Evolutionary conservation across 2,329 filamentous ascomycete genomes (phyloP), one percentile per base, ranked within the genome.

Genomic region (Pyrenochaeta sp.): DNA sequence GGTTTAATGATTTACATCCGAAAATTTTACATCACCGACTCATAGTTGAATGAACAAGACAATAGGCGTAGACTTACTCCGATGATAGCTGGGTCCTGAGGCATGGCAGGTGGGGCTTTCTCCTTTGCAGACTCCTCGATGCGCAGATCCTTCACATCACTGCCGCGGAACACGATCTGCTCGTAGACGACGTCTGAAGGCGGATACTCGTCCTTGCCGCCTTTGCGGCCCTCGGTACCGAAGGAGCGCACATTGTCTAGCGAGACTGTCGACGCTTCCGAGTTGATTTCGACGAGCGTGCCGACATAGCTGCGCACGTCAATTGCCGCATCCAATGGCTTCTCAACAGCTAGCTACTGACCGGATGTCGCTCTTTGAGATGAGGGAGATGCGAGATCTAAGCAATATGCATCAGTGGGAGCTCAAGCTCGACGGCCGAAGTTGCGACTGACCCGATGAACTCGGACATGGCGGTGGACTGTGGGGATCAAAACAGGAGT

Each of bases 141-240:
- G 69, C 92, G 90, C 69, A 99, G 84, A 77, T 99, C 95, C 80
- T 99, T 99, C 73, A 99, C 95, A 82, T 99, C 95, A 77, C 92
- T 97, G 67, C 95, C 95, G 56, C 94, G 90, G 78, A 99, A 99
- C 62, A 99, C 92, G 72, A 99, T 98, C 81, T 97, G 98, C 75
- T 98, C 95, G 82, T 97, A 99, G 71, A 97, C 85, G 74, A 91
- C 91, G 58, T 95, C 89, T 30, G 91, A 94, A 3, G 92, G 85
- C 32, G 90, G 80, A 53, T 97, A 90, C 78, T 97, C 93, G 61
- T 96, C 90, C 15, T 89, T 85, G 15, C 89, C 88, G 65, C 89
- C 87, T 72, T 89, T 89, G 62, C 95, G 91, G 51, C 92, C 93
- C 81, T 99, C 95, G 27, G 95, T 97, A 66, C 95, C 95, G 73